These are phyloP conservation scores for Tremella yokohamensis DNA, from an alignment of 768 basidiomycete genomes.

Conservation along the genomic window DNA sequence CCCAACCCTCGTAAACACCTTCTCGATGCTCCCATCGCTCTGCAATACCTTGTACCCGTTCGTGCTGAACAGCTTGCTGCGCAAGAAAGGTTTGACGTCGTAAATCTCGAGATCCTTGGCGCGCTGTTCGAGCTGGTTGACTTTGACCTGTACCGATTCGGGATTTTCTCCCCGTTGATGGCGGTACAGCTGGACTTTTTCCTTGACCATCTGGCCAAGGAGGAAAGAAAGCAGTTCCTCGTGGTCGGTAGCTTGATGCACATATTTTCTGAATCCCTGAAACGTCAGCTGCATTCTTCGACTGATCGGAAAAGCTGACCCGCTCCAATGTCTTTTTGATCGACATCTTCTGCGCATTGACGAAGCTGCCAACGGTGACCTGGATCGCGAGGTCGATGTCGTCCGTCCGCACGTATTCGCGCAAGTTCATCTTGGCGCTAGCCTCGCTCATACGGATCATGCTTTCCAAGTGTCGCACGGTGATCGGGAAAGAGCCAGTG, in stretches of 20 bases:
- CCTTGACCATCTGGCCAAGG: slow-evolving; percentile 88
- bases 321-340: slow-evolving; percentile 97
- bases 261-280: slow-evolving; percentile 94
- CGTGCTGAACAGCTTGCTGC: slow-evolving; percentile 73
- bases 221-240: slow-evolving; percentile 93
- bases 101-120: slow-evolving; percentile 97
- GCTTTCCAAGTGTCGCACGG: slow-evolving; percentile 93
- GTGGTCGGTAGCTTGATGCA: slow-evolving; percentile 90
- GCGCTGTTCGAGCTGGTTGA: slow-evolving; percentile 79
- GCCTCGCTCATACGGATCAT: slow-evolving; percentile 99
- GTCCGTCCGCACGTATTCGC: slow-evolving; percentile 91
- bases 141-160: slow-evolving; percentile 67
- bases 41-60: slow-evolving; percentile 75
- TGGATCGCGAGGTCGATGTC: slow-evolving; percentile 97
- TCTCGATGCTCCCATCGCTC: slow-evolving; percentile 37
- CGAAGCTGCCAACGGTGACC: slow-evolving; percentile 90
- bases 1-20: slow-evolving; percentile 38
- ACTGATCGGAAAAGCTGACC: slow-evolving; percentile 55
- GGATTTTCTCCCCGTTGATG: slow-evolving; percentile 65
- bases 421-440: slow-evolving; percentile 94
- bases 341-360: slow-evolving; percentile 93
- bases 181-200: slow-evolving; percentile 79
- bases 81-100: slow-evolving; percentile 79
- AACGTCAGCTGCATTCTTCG: neutral
- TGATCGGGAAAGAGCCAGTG: slow-evolving; percentile 98